phyloP scores from a whole-genome alignment of 345 rosid species.

The Sonneratia caseolaris region DNA sequence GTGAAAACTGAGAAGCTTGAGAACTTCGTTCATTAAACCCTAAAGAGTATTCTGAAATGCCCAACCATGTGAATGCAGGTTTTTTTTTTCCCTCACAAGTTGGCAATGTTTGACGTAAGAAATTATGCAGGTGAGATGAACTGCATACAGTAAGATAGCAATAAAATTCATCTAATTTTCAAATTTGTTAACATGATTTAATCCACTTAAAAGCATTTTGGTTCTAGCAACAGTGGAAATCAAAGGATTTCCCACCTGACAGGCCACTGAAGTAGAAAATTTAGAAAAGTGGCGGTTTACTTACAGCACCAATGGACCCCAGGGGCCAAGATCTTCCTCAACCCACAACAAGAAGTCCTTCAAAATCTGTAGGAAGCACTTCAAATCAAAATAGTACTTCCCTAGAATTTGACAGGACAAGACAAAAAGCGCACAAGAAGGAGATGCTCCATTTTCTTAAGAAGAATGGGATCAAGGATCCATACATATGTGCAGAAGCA shows the following conservation, averaged over 20 bases:
- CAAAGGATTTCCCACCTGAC: neutral
- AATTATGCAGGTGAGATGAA: neutral
- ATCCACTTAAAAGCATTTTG: neutral
- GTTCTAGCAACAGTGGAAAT: neutral
- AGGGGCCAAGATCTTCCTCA: constrained; percentile 82
- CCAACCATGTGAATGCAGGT: neutral
- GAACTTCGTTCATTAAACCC: neutral
- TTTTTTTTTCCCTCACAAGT: neutral
- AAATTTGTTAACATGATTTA: neutral
- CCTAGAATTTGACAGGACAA: neutral
- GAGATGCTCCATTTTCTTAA: neutral
- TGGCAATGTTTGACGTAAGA: neutral
- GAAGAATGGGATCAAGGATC: neutral
- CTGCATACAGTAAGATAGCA: neutral
- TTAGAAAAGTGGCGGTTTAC: constrained; percentile 16
- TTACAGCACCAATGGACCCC: constrained; percentile 98
- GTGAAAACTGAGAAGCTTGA: neutral
- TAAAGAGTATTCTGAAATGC: neutral
- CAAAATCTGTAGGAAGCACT: constrained; percentile 48
- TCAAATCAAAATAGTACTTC: neutral
- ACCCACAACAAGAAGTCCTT: constrained; percentile 96
- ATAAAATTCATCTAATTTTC: neutral
- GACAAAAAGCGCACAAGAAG: neutral
- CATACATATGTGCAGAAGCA: neutral
- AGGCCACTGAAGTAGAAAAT: neutral